These are phyloP conservation scores for Cyathus striatus DNA, from an alignment of 768 basidiomycete species.

Conservation along the genomic window DNA sequence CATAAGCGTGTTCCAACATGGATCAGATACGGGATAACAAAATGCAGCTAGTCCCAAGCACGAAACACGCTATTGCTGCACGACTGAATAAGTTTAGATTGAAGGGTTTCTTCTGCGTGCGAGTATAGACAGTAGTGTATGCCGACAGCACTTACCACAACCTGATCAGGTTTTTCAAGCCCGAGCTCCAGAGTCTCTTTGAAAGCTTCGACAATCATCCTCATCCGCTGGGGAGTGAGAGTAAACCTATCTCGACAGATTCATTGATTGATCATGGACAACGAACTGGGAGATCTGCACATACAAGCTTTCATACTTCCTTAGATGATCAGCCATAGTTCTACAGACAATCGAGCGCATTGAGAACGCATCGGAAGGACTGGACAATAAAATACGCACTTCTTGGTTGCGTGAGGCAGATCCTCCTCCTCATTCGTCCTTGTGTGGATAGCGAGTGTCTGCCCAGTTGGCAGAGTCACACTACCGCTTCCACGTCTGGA, in stretches of 20 bases:
- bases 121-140: too few species aligned
- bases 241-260: constrained; percentile 53
- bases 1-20: too few species aligned
- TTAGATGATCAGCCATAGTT: constrained; percentile 91
- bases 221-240: constrained; percentile 85
- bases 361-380: not conserved
- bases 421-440: constrained; percentile 83
- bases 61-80: too few species aligned
- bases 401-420: constrained; percentile 93
- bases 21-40: too few species aligned
- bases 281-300: constrained; percentile 4
- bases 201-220: constrained; percentile 96
- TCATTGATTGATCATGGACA: constrained; percentile 3
- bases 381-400: constrained; percentile 37
- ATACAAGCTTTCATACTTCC: constrained; percentile 85
- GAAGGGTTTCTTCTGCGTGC: too few species aligned
- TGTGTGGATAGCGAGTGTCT: constrained; percentile 82
- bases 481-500: constrained; percentile 80
- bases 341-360: constrained; percentile 28
- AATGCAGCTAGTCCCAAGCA: too few species aligned
- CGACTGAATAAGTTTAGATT: too few species aligned
- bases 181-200: constrained; percentile 88
- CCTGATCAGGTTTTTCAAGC: constrained; percentile 73
- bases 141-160: constrained; percentile 87
- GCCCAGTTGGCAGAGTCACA: constrained; percentile 65